phyloP scores from a whole-genome alignment of 495 filamentous ascomycete species.

The Darksidea phi region DNA sequence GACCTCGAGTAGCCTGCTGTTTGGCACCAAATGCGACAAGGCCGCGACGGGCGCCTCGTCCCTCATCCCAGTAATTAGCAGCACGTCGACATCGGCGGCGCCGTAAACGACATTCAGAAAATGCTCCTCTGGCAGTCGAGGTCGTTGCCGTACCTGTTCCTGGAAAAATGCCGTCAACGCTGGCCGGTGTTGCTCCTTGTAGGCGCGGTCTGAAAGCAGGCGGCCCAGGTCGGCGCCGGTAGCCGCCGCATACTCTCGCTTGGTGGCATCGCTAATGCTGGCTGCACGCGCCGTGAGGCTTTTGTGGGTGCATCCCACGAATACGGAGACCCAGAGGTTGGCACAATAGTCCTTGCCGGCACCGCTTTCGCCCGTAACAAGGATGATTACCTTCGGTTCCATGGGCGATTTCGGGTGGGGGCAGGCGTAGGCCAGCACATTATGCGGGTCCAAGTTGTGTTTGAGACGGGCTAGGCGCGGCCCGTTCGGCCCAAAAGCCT shows the following conservation, averaged over 20 bases:
- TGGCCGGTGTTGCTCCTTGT: slow-evolving; percentile 62
- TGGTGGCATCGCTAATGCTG: slow-evolving; percentile 62
- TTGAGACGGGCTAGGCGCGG: slow-evolving; percentile 57
- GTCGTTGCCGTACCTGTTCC: slow-evolving; percentile 48
- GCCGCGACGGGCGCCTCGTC: slow-evolving; percentile 58
- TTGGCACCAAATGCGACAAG: slow-evolving; percentile 58
- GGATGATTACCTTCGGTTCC: slow-evolving; percentile 55
- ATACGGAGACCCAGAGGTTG: slow-evolving; percentile 51
- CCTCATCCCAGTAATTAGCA: slow-evolving; percentile 67
- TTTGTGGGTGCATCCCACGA: slow-evolving; percentile 41
- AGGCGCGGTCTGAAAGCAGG: slow-evolving; percentile 55
- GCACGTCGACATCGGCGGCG: slow-evolving; percentile 53
- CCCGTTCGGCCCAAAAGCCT: slow-evolving; percentile 58
- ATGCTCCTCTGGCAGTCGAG: slow-evolving; percentile 55
- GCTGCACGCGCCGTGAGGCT: slow-evolving; percentile 48
- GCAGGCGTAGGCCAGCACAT: slow-evolving; percentile 57
- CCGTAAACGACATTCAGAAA: slow-evolving; percentile 52
- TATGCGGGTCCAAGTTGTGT: slow-evolving; percentile 50
- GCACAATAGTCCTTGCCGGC: slow-evolving; percentile 65
- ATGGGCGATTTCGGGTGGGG: slow-evolving; percentile 48
- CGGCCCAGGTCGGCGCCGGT: slow-evolving; percentile 52
- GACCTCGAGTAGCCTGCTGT: slow-evolving; percentile 57
- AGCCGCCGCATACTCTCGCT: slow-evolving; percentile 58
- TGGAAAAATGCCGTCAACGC: slow-evolving; percentile 57
- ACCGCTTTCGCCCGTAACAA: slow-evolving; percentile 60